A percentile compares a stretch with the other conserved stretches of the same genome.
phyloP scores from a whole-genome alignment of 345 rosid genomes.

The Moricandia moricandioides region DNA sequence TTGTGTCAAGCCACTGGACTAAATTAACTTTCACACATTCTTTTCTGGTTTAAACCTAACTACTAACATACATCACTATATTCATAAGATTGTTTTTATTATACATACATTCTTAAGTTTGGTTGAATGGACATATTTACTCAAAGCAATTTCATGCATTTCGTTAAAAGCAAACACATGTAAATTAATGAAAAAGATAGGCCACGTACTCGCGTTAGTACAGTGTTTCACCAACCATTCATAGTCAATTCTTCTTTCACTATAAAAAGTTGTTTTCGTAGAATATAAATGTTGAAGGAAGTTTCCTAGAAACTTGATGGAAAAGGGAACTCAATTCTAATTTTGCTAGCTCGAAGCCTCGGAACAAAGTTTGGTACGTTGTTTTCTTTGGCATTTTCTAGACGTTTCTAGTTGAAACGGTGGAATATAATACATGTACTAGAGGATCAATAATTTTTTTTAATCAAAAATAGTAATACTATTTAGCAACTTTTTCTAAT shows the following conservation, averaged over 20 bases:
- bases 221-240: slow-evolving; percentile 14
- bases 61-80: not conserved
- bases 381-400: not conserved
- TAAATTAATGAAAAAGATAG: slow-evolving; percentile 11
- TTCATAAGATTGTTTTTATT: not conserved
- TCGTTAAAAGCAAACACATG: slow-evolving; percentile 12
- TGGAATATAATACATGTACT: not conserved
- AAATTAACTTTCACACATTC: not conserved
- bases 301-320: slow-evolving; percentile 3
- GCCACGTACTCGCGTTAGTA: not conserved
- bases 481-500: too few species aligned
- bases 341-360: not conserved
- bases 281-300: slow-evolving; percentile 19
- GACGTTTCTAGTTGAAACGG: not conserved
- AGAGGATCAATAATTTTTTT: too few species aligned
- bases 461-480: too few species aligned
- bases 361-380: not conserved
- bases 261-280: slow-evolving; percentile 9
- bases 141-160: not conserved
- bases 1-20: too few species aligned
- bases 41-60: not conserved
- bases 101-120: not conserved
- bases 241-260: slow-evolving; percentile 9
- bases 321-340: slow-evolving; percentile 21
- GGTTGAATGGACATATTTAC: not conserved